A percentile compares a stretch with the other conserved stretches of the same genome.
These are phyloP conservation scores for Aspergillus nomiae DNA, from an alignment of 2,329 filamentous ascomycete genomes.

Conservation along the genomic window DNA sequence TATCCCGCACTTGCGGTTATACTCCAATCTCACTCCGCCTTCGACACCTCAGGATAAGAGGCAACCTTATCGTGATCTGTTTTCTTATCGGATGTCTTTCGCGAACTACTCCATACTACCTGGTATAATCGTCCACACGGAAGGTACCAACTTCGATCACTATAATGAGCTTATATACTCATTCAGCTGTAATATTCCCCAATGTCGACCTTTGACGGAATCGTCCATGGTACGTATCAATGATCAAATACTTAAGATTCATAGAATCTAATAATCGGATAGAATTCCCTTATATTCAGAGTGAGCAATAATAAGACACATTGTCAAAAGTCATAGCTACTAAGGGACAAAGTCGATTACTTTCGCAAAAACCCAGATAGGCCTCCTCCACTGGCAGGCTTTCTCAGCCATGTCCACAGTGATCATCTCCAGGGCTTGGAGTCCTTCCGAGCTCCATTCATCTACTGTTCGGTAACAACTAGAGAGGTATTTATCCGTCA, in stretches of 20 bases:
- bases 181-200: background rate
- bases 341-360: slow-evolving; percentile 69
- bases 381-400: slow-evolving; percentile 73
- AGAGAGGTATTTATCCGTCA: slow-evolving; percentile 55
- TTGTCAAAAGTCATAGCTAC: background rate
- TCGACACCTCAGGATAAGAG: background rate
- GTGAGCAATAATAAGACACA: slow-evolving; percentile 41
- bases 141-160: background rate
- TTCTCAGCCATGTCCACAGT: slow-evolving; percentile 89
- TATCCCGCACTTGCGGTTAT: background rate
- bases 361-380: slow-evolving; percentile 63
- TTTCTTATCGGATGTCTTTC: background rate
- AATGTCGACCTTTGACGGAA: slow-evolving; percentile 79
- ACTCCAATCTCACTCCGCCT: background rate
- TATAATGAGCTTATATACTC: background rate
- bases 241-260: background rate
- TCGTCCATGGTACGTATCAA: slow-evolving; percentile 51
- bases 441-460: slow-evolving; percentile 72
- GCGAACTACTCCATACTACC: too few species aligned
- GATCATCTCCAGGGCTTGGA: slow-evolving; percentile 86
- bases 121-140: background rate
- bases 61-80: background rate
- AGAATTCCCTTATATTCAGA: slow-evolving; percentile 79
- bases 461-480: slow-evolving; percentile 88
- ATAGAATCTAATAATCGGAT: slow-evolving; percentile 15